Base-by-base conservation (phyloP, 768 basidiomycete species). In the Naematelia encephala region DNA sequence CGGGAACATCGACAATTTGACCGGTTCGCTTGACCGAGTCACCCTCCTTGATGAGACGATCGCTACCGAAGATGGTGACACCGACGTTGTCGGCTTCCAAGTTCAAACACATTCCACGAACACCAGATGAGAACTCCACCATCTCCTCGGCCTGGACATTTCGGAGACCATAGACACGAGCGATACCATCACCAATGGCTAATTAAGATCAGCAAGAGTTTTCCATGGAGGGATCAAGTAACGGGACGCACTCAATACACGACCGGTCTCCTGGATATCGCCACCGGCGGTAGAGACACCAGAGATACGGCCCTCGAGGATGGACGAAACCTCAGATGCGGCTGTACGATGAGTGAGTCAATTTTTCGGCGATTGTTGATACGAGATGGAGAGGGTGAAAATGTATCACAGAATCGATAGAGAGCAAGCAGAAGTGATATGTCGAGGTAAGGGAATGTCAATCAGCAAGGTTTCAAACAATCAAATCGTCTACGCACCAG, bases 21-120 rank as follows among this genome's bases (percentile, higher is more conserved):
- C 96, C 94, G 66, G 96, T 99, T 79, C 96, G 92, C 84, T 96
- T 99, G 84, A 99, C 96, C 69, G 94, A 93, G 82, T 99, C 96
- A 73, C 94, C 96, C 82, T 98, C 96, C 85, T 93, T 93, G 86
- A 98, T 98, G 83, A 88, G 85, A 84, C 90, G 90, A 67, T 80
- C 79, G 78, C 77, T 77, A 78, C 79, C 79, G 84, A 99, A 99
- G 83, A 98, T 93, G 83, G 96, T 91, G 77, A 99, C 91, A 91
- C 96, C 96, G 84, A 98, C 94, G 75, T 97, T 97, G 87, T 98
- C 96, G 81, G 94, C 91, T 82, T 99, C 96, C 86, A 99, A 88
- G 89, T 99, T 99, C 81, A 99, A 81, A 81, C 93, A 97, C 96
- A 99, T 99, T 84, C 96, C 96, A 79, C 96, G 93, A 74, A 99